Base-by-base conservation (phyloP, 805 yeast species). In the Zygosaccharomyces gambellarensis region DNA sequence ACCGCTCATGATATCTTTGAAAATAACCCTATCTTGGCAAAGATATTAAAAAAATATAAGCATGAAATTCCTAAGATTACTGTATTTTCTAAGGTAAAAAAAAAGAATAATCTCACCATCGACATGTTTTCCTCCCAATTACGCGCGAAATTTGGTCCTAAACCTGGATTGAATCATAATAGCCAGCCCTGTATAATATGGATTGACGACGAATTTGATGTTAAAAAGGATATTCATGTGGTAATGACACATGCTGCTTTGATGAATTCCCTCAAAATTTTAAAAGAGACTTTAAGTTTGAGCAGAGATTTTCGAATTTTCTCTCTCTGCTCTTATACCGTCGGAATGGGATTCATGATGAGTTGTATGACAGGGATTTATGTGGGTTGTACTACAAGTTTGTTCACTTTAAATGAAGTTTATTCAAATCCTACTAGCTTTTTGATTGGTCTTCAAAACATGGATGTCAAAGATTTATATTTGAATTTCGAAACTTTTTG, bases 211-310 rank as follows among this genome's bases (percentile, higher is more conserved):
- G 61, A 59, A 19, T 48, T 50, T 41, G 65, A 62, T 46, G 44
- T 52, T 10, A 51, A 48, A 2, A 53, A 56, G 17, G 59, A 66
- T 41, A 49, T 62, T n/a, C 68, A 63, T 43, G 59, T 64, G 10
- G 51, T 58, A 5, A 58, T 64, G 67, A 81, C 80, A 22, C 94
- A 87, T 63, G 70, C 75, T 36, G 77, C 80, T 44, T 71, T 94
- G 10, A 68, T 90, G 57, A 84, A 88, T 2, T 78, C 87, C 65
- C 90, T 97, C 67, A 89, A 90, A 60, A 86, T 87, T 19, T 77
- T 89, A 61, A 92, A 94, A 58, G 97, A 92, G 63, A 92, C 98
- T 0, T 87, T 96, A 61, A 92, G 88, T 52, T 74, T 94, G 69
- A 76, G 83, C 11, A 78, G 86, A 36, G 76, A 78, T 30, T 79